Evolutionary conservation across 768 basidiomycete species (phyloP).

Genomic region (Hypsizygus marmoreus): DNA sequence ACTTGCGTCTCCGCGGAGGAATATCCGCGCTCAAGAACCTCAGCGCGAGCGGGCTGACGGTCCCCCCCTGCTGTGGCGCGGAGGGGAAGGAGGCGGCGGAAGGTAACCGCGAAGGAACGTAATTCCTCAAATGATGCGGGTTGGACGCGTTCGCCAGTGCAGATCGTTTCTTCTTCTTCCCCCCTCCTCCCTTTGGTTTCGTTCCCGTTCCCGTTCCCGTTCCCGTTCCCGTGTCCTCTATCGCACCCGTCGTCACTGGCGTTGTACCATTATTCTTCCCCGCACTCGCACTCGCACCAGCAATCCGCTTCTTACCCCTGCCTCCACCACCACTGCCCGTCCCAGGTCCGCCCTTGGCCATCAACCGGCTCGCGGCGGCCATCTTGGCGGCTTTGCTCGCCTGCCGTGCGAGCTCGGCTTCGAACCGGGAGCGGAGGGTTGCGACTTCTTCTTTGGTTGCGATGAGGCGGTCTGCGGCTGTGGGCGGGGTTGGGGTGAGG

Average conservation of each 20-base stretch:
- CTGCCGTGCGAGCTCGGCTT: constrained; percentile 72
- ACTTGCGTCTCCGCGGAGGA: constrained; percentile 42
- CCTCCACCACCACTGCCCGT: background rate
- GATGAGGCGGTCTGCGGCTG: constrained; percentile 73
- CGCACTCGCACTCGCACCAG: constrained; percentile 19
- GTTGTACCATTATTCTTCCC: constrained; percentile 33
- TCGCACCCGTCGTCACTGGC: background rate
- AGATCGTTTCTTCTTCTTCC: constrained; percentile 94
- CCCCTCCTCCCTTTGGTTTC: constrained; percentile 32
- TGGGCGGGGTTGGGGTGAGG: background rate
- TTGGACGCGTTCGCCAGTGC: constrained; percentile 92
- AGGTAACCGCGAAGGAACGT: constrained; percentile 86
- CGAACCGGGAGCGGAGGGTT: constrained; percentile 65
- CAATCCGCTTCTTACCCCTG: constrained; percentile 16
- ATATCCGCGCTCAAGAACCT: constrained; percentile 72
- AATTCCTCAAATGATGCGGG: constrained; percentile 94
- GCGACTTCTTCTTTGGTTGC: constrained; percentile 71
- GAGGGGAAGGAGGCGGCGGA: constrained; percentile 56
- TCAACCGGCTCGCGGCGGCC: constrained; percentile 36
- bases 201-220: background rate
- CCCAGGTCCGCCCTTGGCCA: no score
- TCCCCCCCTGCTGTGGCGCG: constrained; percentile 38
- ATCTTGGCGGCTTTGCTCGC: constrained; percentile 62
- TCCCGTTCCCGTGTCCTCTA: background rate
- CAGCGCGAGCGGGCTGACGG: constrained; percentile 55